phyloP scores from a whole-genome alignment of 2,329 filamentous ascomycete genomes.

The Aspergillus uvarum region DNA sequence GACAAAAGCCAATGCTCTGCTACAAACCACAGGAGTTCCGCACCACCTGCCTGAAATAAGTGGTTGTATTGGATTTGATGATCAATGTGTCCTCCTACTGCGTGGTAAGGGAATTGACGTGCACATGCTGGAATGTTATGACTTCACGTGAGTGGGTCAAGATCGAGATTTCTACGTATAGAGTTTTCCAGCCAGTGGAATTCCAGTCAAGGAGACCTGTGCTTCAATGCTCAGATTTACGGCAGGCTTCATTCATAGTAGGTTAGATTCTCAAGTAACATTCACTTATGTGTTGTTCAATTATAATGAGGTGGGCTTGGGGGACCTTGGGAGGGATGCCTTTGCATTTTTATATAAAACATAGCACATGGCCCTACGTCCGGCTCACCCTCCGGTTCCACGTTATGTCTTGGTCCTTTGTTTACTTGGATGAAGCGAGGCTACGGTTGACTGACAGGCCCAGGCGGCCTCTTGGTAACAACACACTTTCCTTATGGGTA shows the following conservation, averaged over 20 bases:
- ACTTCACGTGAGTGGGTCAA: conserved; percentile 64
- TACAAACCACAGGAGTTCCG: conserved; percentile 29
- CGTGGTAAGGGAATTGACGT: conserved; percentile 67
- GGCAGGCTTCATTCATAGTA: no score
- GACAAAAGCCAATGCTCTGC: background rate
- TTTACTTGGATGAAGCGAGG: background rate
- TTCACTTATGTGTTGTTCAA: no score
- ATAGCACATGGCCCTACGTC: background rate
- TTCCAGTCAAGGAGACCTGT: background rate
- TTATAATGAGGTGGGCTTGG: background rate
- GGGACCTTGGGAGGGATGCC: conserved; percentile 2
- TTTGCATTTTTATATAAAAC: background rate
- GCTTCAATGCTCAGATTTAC: background rate
- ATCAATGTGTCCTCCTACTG: conserved; percentile 85
- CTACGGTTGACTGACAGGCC: background rate
- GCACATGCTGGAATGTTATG: conserved; percentile 78
- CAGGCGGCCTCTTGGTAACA: background rate
- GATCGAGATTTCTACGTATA: background rate
- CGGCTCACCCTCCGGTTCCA: background rate
- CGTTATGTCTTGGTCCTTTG: background rate
- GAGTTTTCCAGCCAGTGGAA: background rate
- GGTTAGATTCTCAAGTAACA: no score
- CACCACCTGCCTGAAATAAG: conserved; percentile 47
- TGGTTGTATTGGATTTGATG: conserved; percentile 81
- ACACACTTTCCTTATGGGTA: background rate